Evolutionary conservation across 2,329 filamentous ascomycete genomes (phyloP), one percentile per base, ranked within the genome.

Genomic region (Trichophyton simii): DNA sequence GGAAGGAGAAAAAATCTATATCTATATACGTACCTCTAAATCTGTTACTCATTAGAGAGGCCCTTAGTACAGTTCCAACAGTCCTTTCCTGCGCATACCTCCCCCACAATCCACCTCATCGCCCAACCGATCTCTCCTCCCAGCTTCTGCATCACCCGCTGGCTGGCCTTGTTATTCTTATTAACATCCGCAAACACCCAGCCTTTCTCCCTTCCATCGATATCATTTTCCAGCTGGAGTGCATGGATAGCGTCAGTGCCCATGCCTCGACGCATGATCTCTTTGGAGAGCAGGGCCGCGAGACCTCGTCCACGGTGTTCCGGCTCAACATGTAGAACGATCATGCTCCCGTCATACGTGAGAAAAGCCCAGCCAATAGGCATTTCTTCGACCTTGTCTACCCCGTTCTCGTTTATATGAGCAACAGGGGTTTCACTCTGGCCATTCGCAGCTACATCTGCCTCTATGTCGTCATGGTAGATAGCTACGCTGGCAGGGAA

Each of bases 131-230:
- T 62, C 60, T 65, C 58, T 3, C 74, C 76, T 1, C 74, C 76
- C 62, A 77, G 63, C 66, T 78, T 78, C 68, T 76, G 72, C 76
- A 78, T 77, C 22, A 76, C 75, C 52, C 72, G 68, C 18, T 68
- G 67, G 70, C 75, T 77, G 1, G 72, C 68, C 42, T 55, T 41
- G 65, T 77, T 77, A 38, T 62, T 62, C 57, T 64, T 61, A 36
- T 66, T 68, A 54, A 76, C 75, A 61, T 77, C 75, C 2, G 73
- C 67, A 68, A 75, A 73, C n/a, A 68, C 69, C 69, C 70, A 75
- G 13, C 59, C 66, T 5, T 63, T 62, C 36, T 50, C 63, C 25
- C 38, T 61, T 38, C 28, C 66, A 9, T 60, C 61, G 18, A 42
- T 20, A 34, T 59, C 42, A 11, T 15, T 15, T 9, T 59, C 38